Conservation (phyloP, 2,329 filamentous ascomycete genomes). For the Fusarium goolgardi region DNA sequence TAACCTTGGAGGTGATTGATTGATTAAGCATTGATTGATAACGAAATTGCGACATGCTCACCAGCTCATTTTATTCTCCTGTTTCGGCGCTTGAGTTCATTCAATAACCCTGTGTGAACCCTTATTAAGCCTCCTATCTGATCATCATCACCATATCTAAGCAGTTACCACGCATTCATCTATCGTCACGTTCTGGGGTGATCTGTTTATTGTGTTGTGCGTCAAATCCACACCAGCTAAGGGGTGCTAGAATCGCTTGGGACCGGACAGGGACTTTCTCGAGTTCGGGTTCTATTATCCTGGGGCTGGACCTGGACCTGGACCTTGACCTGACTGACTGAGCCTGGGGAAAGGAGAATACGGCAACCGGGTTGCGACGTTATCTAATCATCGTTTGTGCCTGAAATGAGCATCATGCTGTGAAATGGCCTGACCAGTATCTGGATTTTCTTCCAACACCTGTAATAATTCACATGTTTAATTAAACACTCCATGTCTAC, state of each 20-base stretch:
- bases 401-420: neutral
- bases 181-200: neutral
- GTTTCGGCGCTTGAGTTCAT: constrained; percentile 17
- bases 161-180: constrained; percentile 13
- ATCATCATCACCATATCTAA: constrained; percentile 27
- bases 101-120: neutral
- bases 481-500: neutral
- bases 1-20: constrained; percentile 10
- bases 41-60: constrained; percentile 22
- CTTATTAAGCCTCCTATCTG: constrained; percentile 13
- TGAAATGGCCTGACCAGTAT: neutral
- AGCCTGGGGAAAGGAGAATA: constrained; percentile 19
- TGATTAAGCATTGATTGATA: constrained; percentile 43
- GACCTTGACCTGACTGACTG: neutral
- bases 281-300: constrained; percentile 30
- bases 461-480: neutral
- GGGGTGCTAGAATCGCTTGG: constrained; percentile 14
- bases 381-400: constrained; percentile 3
- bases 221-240: neutral
- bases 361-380: constrained; percentile 2
- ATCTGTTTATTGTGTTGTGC: constrained; percentile 1
- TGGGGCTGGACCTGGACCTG: neutral
- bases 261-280: constrained; percentile 13
- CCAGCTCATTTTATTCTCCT: constrained; percentile 3
- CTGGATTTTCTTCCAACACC: neutral